Evolutionary conservation across 306 rosid species (phyloP), one percentile per base, ranked within the genome.

Genomic region (Lupinus albus): DNA sequence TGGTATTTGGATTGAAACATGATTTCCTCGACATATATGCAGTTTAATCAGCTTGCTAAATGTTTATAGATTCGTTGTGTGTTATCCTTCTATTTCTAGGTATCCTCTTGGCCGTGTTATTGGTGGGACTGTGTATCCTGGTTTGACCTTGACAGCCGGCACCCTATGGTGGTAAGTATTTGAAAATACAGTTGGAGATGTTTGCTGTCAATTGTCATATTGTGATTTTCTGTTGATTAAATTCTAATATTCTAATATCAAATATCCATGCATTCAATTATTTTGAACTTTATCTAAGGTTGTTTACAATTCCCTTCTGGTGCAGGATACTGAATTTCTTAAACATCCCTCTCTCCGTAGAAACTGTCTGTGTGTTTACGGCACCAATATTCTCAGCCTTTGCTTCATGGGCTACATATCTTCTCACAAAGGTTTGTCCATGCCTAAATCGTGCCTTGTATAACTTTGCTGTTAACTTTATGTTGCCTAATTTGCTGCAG

Each of bases 51-150:
- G 71, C 47, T 57, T 41, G 41, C 33, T 39, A 79, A 74, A 49
- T 79, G 49, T 45, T 56, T 65, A 9, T 78, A 14, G 68, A 21
- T 61, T 33, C 57, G 3, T 70, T 64, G 33, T 65, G 16, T 38
- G 14, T 71, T 61, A 8, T 45, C 7, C 20, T 72, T 69, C 63
- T 12, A 57, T 68, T 82, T 70, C 52, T 68, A 92, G 99, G 99
- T 93, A 93, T 88, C 98, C 98, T 72, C 98, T 93, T 63, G 98
- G 98, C 35, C 95, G 98, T 68, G 98, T 93, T 65, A 89, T 93
- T 63, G 98, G 98, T 38, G 98, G 98, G 76, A 93, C 97, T 50
- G 98, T 93, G 80, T 93, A 86, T 80, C 98, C 98, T 3, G 98
- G 98, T 65, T 81, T 93, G 84, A 93, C 98, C 55, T 78, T 93